Percentiles rank a stretch among this genome's conserved stretches.
Evolutionary conservation across 108 stramenopile species (phyloP).

Genomic region (Pseudonitzschia pungens): DNA sequence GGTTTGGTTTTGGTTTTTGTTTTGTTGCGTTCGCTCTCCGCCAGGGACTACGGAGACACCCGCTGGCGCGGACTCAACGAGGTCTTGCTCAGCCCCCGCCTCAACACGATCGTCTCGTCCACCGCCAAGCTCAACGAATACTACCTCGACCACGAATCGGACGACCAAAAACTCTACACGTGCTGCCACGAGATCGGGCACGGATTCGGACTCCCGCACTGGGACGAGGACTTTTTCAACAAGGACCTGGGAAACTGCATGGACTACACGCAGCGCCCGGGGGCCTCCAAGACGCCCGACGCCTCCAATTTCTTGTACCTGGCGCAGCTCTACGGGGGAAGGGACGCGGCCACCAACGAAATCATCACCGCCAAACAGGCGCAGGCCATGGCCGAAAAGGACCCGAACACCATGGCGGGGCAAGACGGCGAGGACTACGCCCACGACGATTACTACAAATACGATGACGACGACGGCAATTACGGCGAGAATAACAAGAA

Average conservation of each 20-base stretch:
- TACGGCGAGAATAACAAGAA: too few relatives aligned
- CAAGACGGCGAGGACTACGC: neutral
- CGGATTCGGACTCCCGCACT: slow-evolving; percentile 80
- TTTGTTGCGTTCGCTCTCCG: neutral
- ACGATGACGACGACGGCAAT: too few relatives aligned
- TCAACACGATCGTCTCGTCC: slow-evolving; percentile 59
- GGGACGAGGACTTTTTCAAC: slow-evolving; percentile 81
- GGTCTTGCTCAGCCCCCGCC: slow-evolving; percentile 38
- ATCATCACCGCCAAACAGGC: neutral
- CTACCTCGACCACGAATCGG: slow-evolving; percentile 52
- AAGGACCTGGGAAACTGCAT: slow-evolving; percentile 83
- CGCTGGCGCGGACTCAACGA: slow-evolving; percentile 82
- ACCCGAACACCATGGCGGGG: neutral
- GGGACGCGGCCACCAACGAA: slow-evolving; percentile 25
- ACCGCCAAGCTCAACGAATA: slow-evolving; percentile 80
- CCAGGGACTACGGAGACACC: slow-evolving; percentile 69
- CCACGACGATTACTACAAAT: neutral
- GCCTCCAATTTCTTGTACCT: slow-evolving; percentile 58
- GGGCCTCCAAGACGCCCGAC: slow-evolving; percentile 64
- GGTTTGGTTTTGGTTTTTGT: neutral
- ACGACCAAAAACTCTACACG: slow-evolving; percentile 63
- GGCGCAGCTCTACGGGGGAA: slow-evolving; percentile 65
- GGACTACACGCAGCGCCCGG: slow-evolving; percentile 64
- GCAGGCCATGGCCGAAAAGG: neutral
- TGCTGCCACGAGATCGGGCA: slow-evolving; percentile 73